Base-by-base conservation (phyloP, 2,329 filamentous ascomycete genomes). In the Bipolaris sorokiniana region DNA sequence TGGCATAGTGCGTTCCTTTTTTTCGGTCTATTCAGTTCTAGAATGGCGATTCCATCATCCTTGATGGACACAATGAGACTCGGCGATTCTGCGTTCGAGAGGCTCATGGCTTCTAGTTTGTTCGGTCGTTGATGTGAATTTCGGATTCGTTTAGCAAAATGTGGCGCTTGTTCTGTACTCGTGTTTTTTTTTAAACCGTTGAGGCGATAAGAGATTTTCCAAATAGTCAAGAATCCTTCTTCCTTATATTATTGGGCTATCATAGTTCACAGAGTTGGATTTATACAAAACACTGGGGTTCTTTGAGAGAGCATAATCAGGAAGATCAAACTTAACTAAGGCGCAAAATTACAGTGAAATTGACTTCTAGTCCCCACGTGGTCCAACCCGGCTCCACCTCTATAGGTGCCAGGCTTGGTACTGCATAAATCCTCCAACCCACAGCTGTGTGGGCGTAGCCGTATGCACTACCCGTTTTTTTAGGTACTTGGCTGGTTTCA, bases 1-100 rank as follows among this genome's bases (percentile, higher is more conserved):
- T 79, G 76, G 1, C 83, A 86, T 55, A 87, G 80, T 9, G 85
- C 84, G 77, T 87, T 88, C 53, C 83, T 79, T 69, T 87, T 86
- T 44, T 79, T 76, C 1, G 83, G 84, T 2, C 85, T 79, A 71
- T 84, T 83, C 58, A 86, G 71, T 13, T 80, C 79, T 54, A 87
- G 65, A 26, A 84, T 67, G 31, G 81, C 76, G 23, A 85, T 77
- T 47, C 76, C 78, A 20, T 71, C 66, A 16, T 63, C 56, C 26
- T 57, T 65, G 50, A 58, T 62, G 18, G 65, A 62, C 22, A 62
- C 46, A 13, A 63, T 50, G 28, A 66, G 38, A 4, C 41, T 57
- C 26, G 63, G 49, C 38, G 41, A 33, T 44, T 56, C 48, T 22
- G 53, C 56, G 16, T 16, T 37, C 9, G 61, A 34, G 15, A 48